Conservation (phyloP, 352 stramenopile genomes). For the Globisporangium middletonii region DNA sequence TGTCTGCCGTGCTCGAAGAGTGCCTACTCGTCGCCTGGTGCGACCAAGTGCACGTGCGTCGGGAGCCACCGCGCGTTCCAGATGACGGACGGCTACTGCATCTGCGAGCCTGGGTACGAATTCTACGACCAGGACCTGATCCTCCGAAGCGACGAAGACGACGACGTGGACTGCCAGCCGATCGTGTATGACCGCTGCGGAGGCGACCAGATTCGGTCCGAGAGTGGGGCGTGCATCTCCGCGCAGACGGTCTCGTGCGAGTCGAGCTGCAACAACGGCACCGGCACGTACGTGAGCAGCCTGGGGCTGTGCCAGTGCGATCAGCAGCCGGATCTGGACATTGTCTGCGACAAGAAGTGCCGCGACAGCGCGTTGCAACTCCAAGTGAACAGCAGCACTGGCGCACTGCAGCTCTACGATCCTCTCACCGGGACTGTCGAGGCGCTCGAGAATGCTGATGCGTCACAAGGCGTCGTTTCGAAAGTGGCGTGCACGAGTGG, state of each 20-base stretch:
- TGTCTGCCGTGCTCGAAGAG: constrained; percentile 89
- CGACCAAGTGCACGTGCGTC: constrained; percentile 73
- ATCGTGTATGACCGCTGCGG: constrained; percentile 87
- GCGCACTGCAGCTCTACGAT: constrained; percentile 57
- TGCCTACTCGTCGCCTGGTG: constrained; percentile 42
- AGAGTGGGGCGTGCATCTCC: constrained; percentile 60
- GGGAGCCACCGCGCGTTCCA: constrained; percentile 89
- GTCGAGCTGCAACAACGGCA: constrained; percentile 57
- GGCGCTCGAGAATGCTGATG: constrained; percentile 14
- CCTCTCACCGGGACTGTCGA: constrained; percentile 27
- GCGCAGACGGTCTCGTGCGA: constrained; percentile 35
- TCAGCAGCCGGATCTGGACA: constrained; percentile 60
- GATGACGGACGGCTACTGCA: constrained; percentile 87
- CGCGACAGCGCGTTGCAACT: constrained; percentile 41
- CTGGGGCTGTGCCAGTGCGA: constrained; percentile 88
- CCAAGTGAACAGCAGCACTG: constrained; percentile 50
- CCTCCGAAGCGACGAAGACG: constrained; percentile 76
- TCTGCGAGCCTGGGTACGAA: constrained; percentile 88
- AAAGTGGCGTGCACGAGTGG: constrained; percentile 42
- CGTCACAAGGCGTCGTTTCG: constrained; percentile 27
- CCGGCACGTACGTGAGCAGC: constrained; percentile 67
- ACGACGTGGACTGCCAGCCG: constrained; percentile 87
- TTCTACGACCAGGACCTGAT: constrained; percentile 88
- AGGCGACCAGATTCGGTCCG: constrained; percentile 62
- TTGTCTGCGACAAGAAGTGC: constrained; percentile 77